A percentile compares a stretch with the other conserved stretches of the same genome.
Conservation (phyloP, 2,329 filamentous ascomycete species). For the Pyrenophora graminea region DNA sequence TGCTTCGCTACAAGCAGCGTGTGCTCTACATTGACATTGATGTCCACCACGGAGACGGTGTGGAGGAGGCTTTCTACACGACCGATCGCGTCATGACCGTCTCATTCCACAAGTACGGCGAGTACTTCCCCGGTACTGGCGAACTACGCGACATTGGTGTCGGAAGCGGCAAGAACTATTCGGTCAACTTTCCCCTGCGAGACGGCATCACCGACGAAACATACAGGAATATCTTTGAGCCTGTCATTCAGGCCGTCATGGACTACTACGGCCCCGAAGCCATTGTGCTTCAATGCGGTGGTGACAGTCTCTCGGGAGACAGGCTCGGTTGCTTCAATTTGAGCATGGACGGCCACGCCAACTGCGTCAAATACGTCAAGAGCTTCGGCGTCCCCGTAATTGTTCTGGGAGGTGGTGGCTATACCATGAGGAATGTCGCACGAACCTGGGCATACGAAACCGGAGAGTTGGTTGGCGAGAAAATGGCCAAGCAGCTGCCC, state of each 20-base stretch:
- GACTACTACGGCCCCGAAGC: slow-evolving; percentile 70
- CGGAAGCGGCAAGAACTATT: slow-evolving; percentile 68
- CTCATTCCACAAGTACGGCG: slow-evolving; percentile 74
- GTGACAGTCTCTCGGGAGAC: slow-evolving; percentile 69
- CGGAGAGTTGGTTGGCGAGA: slow-evolving; percentile 80
- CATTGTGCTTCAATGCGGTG: slow-evolving; percentile 70
- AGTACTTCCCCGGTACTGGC: slow-evolving; percentile 72
- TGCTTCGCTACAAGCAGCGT: slow-evolving; percentile 79
- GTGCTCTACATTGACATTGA: slow-evolving; percentile 96
- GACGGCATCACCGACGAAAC: slow-evolving; percentile 70
- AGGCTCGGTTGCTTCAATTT: slow-evolving; percentile 71
- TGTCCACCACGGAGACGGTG: slow-evolving; percentile 84
- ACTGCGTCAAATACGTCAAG: slow-evolving; percentile 71
- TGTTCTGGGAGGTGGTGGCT: slow-evolving; percentile 69
- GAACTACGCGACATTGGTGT: slow-evolving; percentile 71
- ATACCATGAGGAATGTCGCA: slow-evolving; percentile 69
- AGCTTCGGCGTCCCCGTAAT: slow-evolving; percentile 68
- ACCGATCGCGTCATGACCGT: slow-evolving; percentile 73
- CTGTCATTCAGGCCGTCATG: slow-evolving; percentile 69
- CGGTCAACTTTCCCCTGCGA: slow-evolving; percentile 70
- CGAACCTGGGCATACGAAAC: slow-evolving; percentile 69
- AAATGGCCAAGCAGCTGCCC: slow-evolving; percentile 80
- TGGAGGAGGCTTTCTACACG: slow-evolving; percentile 73
- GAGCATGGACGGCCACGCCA: slow-evolving; percentile 71
- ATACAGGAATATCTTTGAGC: slow-evolving; percentile 71